Base-by-base conservation (phyloP, 116 monocot species). In the Dioscorea cayenensis region DNA sequence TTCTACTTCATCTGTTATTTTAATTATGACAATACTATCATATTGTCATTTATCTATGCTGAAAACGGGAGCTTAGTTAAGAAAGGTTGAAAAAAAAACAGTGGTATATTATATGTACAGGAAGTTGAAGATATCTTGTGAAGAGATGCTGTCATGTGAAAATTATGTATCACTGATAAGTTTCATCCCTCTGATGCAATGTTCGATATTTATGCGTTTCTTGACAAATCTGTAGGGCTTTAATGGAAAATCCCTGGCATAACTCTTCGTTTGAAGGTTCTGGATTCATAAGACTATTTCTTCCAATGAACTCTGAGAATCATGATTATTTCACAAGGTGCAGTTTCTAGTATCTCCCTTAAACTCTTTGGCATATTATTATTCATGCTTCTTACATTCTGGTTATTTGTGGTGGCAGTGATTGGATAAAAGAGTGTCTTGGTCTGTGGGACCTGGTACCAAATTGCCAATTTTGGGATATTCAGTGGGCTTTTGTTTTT, bases 201-300 rank as follows among this genome's bases (percentile, higher is more conserved):
- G 55, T n/a, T 55, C 17, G 18, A 55, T 16, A n/a, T 55, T 55
- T 55, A 16, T 43, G 43, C 11, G 19, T 55, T 55, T 6, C 55
- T 55, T n/a, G n/a, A 16, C 55, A 27, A 59, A 62, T 27, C 36
- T 71, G 7, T 81, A 99, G 99, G 65, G 32, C 68, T 51, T 82
- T 84, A 68, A 75, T 99, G 89, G 89, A 89, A 82, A 99, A 99
- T 78, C 99, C 99, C 58, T 99, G 99, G 99, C 94, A 94, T 74
- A 91, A 99, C 71, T 89, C 89, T 63, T 84, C 84, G 4, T 94
- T 99, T 79, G 94, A 99, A 82, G 94, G 94, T 77, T 71, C 79
- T 77, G 99, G 99, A 59, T 94, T 99, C 77, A 32, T 94, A 36
- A 80, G 81, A 49, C 76, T 99, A 10, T 94, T 99, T 81, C 99